These are phyloP conservation scores for Leccinum broughii DNA, from an alignment of 768 basidiomycete genomes.

Conservation along the genomic window DNA sequence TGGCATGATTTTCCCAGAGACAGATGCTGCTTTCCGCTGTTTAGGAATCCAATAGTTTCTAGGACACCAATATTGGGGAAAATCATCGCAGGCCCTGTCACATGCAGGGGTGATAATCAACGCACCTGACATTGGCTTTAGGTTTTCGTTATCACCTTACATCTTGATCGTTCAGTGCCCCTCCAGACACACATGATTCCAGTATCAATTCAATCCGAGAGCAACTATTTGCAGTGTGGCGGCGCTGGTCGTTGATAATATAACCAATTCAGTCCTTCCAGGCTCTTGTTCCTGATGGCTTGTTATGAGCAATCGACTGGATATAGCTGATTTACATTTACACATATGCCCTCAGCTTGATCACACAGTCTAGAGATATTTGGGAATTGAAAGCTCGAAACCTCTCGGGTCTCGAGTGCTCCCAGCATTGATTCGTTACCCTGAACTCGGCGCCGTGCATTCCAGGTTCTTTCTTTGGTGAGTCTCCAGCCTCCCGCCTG, in stretches of 20 bases:
- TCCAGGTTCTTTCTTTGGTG: neutral
- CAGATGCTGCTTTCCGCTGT: neutral
- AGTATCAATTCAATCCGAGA: neutral
- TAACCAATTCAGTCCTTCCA: neutral
- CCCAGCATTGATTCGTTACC: neutral
- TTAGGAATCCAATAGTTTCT: neutral
- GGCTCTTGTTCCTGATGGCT: neutral
- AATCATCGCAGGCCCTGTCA: neutral
- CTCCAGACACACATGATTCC: neutral
- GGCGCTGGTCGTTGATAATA: neutral
- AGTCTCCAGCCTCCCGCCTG: neutral
- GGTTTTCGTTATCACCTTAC: neutral
- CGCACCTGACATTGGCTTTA: neutral
- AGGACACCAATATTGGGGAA: neutral
- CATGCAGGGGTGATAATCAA: neutral
- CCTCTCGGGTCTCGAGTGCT: neutral
- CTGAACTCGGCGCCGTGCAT: neutral
- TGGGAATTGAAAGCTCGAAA: too few relatives aligned
- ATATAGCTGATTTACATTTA: neutral
- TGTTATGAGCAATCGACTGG: neutral
- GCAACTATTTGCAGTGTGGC: neutral
- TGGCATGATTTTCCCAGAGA: constrained; percentile 5
- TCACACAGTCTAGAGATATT: neutral
- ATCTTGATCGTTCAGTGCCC: neutral
- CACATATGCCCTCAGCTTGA: neutral